phyloP scores from a whole-genome alignment of 768 basidiomycete species.

The Hygrophorus russula region DNA sequence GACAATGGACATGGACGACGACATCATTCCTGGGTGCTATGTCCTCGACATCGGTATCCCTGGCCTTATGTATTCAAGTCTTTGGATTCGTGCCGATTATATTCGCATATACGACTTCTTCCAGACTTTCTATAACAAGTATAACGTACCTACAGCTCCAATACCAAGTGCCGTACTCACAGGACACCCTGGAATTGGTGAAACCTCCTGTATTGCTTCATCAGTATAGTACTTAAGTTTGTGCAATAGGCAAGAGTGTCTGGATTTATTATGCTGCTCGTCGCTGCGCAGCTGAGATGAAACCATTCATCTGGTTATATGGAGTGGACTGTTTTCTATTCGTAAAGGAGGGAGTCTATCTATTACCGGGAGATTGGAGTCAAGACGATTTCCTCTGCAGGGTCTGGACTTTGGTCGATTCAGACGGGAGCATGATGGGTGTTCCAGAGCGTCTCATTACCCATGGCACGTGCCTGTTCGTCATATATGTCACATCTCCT shows the following conservation, averaged over 20 bases:
- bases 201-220: slow-evolving; percentile 1
- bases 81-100: slow-evolving; percentile 10
- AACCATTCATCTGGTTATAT: slow-evolving; percentile 11
- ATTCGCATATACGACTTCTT: slow-evolving; percentile 8
- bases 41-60: slow-evolving; percentile 5
- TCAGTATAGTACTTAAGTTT: slow-evolving; percentile 3
- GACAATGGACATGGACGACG: slow-evolving; percentile 5
- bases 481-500: slow-evolving; percentile 10
- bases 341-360: slow-evolving; percentile 12
- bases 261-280: slow-evolving; percentile 11
- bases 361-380: slow-evolving; percentile 7
- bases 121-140: slow-evolving; percentile 1
- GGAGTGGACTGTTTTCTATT: slow-evolving; percentile 8
- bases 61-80: neutral
- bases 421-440: slow-evolving; percentile 6
- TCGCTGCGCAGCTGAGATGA: slow-evolving; percentile 10
- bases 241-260: slow-evolving; percentile 12
- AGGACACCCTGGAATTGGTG: slow-evolving; percentile 10
- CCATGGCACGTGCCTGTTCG: slow-evolving; percentile 9
- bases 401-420: slow-evolving; percentile 10
- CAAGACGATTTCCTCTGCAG: neutral
- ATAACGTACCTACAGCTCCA: neutral
- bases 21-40: slow-evolving; percentile 8
- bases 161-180: slow-evolving; percentile 7
- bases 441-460: slow-evolving; percentile 9